Evolutionary conservation across 192 early-diverging fungal species (phyloP).

Genomic region (Rhizophagus prolifer): DNA sequence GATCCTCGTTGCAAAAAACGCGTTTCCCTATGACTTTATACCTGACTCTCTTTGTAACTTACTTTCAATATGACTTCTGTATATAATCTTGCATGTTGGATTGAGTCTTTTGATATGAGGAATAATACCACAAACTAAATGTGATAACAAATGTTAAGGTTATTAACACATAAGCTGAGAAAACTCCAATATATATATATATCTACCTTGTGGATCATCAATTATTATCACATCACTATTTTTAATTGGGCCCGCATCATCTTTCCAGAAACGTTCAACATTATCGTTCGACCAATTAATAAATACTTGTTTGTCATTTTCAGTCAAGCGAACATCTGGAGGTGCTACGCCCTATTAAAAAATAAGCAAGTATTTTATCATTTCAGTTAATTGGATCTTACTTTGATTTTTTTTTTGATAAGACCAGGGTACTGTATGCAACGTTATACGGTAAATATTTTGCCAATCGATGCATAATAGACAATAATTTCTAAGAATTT

Average conservation of each 20-base stretch:
- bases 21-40: too few relatives aligned
- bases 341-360: constrained; percentile 57
- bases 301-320: constrained; percentile 66
- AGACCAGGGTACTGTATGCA: too few relatives aligned
- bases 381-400: background rate
- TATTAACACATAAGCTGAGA: background rate
- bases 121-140: constrained; percentile 67
- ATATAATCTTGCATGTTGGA: constrained; percentile 69
- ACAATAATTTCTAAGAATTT: background rate
- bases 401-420: too few relatives aligned
- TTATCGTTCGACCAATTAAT: constrained; percentile 66
- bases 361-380: too few relatives aligned
- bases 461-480: too few relatives aligned
- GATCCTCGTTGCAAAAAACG: too few relatives aligned
- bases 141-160: background rate
- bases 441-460: too few relatives aligned
- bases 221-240: constrained; percentile 81
- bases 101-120: constrained; percentile 72
- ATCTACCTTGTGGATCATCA: constrained; percentile 75
- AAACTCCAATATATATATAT: background rate
- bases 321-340: constrained; percentile 44
- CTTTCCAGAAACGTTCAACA: constrained; percentile 73
- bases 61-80: constrained; percentile 81
- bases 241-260: constrained; percentile 63
- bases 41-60: too few relatives aligned